Evolutionary conservation across 2,329 filamentous ascomycete species (phyloP), one percentile per base, ranked within the genome.

Genomic region (Xylogone sp.): DNA sequence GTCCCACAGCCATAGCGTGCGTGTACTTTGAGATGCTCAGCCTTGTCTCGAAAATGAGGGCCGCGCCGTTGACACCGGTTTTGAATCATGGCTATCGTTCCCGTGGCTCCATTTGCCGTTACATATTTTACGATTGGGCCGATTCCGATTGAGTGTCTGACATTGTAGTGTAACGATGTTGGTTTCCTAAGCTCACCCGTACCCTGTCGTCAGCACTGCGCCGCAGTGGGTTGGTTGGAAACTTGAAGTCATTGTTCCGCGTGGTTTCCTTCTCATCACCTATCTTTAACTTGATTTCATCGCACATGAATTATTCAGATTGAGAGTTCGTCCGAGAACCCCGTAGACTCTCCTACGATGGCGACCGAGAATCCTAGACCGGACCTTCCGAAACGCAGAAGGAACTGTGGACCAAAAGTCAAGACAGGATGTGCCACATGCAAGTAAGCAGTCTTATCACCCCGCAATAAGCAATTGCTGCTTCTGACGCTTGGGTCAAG

Each of bases 341-440:
- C 24, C 34, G 34, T 5, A 39, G 13, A 39, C 13, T 16, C n/a
- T 16, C 4, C 5, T 27, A 27, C 13, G n/a, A 39, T 39, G 10
- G 8, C n/a, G 34, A 39, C 5, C 5, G n/a, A 16, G 34, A 39
- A 18, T 18, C 34, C 71, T 65, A 2, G 76, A 67, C 52, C 76
- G 71, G n/a, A 76, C 61, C 51, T 74, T 71, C 5, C 69, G 68
- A 27, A 64, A 65, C 43, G 59, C 50, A 7, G 61, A 54, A 5
- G 54, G 3, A 16, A 48, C 18, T 13, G 45, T 49, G 39, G 53
- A 7, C 50, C 50, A 42, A 56, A 58, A 44, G 54, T 56, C 27
- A 54, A 48, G 48, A 54, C 54, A 43, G 56, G 56, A 48, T 58
- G 54, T 42, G 48, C 39, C 48, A 58, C 56, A 42, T 58, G 54